Evolutionary conservation across 257 asterid species (phyloP), one percentile per base, ranked within the genome.

Genomic region (Rhazya stricta): DNA sequence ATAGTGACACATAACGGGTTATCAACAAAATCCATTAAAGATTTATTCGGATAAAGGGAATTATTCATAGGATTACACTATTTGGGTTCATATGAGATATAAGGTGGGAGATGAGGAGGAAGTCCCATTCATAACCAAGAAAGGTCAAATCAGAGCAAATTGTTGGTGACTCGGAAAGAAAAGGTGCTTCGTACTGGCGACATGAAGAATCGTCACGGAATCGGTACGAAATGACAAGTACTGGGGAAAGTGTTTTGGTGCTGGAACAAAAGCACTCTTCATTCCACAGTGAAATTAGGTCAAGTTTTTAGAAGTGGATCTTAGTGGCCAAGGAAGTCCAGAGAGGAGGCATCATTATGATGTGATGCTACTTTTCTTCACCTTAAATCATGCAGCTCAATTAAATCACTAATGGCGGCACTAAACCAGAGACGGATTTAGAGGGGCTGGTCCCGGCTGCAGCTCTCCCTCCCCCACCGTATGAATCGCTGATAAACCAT

Each of bases 271-370:
- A 21, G 67, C 54, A 39, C 29, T 34, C 68, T 39, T 72, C 62
- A 29, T 30, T 63, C 30, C 1, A 78, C 74, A 66, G 74, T 42
- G 70, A 78, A 78, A 65, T 78, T 78, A 72, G 81, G 81, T 78
- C 78, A 18, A 8, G 19, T 12, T 32, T 62, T 15, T 6, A 27
- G 29, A 18, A 21, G 56, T 19, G 71, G 54, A 66, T 48, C 39
- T 18, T 27, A 61, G 78, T 78, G 69, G 73, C 34, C 12, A 53
- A 63, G 37, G 11, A 60, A 39, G 6, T 29, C 42, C 48, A 67
- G 71, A 67, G 71, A 21, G 58, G 42, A 72, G 77, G 78, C 84
- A 65, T 50, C 43, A 9, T 43, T 45, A n/a, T 25, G 23, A n/a
- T 25, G 23, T 48, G 11, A 19, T 65, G 69, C 29, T 41, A 51